phyloP scores from a whole-genome alignment of 1,284 basidiomycete genomes.

The Coriolopsis trogii region DNA sequence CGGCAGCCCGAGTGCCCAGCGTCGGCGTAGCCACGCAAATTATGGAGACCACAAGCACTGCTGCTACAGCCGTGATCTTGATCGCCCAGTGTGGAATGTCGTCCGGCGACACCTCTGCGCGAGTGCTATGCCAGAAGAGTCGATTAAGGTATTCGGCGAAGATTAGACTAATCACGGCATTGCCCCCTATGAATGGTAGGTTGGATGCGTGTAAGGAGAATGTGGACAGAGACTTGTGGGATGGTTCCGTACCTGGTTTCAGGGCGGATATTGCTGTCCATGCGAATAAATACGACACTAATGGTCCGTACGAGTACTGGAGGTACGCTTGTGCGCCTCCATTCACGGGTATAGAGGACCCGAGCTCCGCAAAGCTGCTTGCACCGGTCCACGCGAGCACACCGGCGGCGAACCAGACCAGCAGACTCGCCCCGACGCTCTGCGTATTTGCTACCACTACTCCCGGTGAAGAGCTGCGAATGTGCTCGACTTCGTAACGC shows the following conservation, averaged over 20 bases:
- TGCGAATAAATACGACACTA: constrained; percentile 85
- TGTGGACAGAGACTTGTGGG: background rate
- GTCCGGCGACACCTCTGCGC: constrained; percentile 68
- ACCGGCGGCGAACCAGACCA: constrained; percentile 82
- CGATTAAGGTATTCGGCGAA: constrained; percentile 89
- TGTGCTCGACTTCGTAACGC: background rate
- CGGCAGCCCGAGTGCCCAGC: constrained; percentile 80
- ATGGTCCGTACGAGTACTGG: constrained; percentile 86
- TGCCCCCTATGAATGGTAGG: constrained; percentile 46
- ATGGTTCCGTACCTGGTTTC: constrained; percentile 64
- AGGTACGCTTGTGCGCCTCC: constrained; percentile 94
- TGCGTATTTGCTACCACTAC: constrained; percentile 88
- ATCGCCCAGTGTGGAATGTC: constrained; percentile 92
- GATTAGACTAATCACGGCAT: constrained; percentile 72
- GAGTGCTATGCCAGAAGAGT: constrained; percentile 69
- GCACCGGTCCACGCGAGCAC: constrained; percentile 92
- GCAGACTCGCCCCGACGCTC: constrained; percentile 82
- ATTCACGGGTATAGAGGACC: constrained; percentile 82
- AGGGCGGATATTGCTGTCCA: constrained; percentile 92
- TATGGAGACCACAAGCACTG: constrained; percentile 72
- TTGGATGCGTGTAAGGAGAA: background rate
- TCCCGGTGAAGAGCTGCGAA: constrained; percentile 76
- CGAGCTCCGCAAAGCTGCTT: constrained; percentile 88
- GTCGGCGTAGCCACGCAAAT: constrained; percentile 83
- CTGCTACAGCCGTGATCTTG: constrained; percentile 82